Percentiles rank a stretch among this genome's conserved stretches.
Evolutionary conservation across 2,329 filamentous ascomycete species (phyloP).

Genomic region (Fusarium solani-melongenae): DNA sequence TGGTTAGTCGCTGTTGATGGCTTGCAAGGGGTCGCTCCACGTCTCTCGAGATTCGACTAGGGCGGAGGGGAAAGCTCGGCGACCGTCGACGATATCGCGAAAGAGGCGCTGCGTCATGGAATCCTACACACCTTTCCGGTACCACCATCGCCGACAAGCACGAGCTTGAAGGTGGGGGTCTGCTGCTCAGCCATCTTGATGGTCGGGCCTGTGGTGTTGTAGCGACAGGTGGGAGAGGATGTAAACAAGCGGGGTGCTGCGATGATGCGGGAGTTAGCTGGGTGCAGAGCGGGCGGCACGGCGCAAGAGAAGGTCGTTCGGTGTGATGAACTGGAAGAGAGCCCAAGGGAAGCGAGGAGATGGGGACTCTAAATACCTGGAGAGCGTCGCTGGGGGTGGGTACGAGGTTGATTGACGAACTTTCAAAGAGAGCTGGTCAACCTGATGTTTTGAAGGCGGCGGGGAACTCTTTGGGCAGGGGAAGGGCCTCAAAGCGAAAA

Average conservation of each 20-base stretch:
- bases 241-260: constrained; percentile 62
- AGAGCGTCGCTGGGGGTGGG: constrained; percentile 44
- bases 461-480: constrained; percentile 53
- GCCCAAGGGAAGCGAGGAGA: constrained; percentile 27
- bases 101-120: constrained; percentile 30
- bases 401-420: constrained; percentile 50
- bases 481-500: constrained; percentile 54
- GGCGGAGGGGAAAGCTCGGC: constrained; percentile 39
- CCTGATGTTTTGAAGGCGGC: constrained; percentile 57
- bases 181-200: constrained; percentile 70
- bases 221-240: constrained; percentile 48
- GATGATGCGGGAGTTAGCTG: constrained; percentile 49
- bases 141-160: constrained; percentile 98
- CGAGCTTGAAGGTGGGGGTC: constrained; percentile 96
- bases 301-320: constrained; percentile 25
- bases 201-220: constrained; percentile 38
- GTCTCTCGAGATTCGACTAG: constrained; percentile 23
- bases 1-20: constrained; percentile 34
- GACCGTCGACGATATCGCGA: constrained; percentile 36
- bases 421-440: constrained; percentile 48
- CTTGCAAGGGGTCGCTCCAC: constrained; percentile 16
- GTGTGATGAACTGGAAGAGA: constrained; percentile 13
- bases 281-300: constrained; percentile 25
- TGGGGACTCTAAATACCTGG: constrained; percentile 39
- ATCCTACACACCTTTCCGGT: constrained; percentile 86